phyloP scores from a whole-genome alignment of 192 early-diverging fungal species.

The Gigaspora rosea region DNA sequence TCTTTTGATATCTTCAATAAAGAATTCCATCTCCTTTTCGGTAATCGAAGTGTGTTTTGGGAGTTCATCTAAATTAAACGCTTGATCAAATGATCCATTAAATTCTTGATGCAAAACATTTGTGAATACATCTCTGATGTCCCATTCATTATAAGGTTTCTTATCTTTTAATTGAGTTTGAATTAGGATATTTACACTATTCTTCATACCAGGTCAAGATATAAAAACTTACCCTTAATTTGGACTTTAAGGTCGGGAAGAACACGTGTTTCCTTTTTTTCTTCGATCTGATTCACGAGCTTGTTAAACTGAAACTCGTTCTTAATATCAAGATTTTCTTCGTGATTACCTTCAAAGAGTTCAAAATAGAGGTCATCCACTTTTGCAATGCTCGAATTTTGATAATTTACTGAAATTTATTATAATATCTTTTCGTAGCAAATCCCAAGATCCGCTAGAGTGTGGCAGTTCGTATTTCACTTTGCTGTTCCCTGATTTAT shows the following conservation, averaged over 20 bases:
- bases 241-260: not conserved
- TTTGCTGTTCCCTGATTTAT: no score
- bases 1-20: not conserved
- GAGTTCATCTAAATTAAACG: conserved; percentile 1
- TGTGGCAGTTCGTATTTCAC: not conserved
- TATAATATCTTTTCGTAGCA: not conserved
- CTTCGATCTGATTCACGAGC: no score
- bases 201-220: not conserved
- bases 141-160: conserved; percentile 30
- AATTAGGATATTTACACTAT: not conserved
- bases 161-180: not conserved
- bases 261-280: no score
- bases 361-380: no score
- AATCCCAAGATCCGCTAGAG: not conserved
- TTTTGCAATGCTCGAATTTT: no score
- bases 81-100: conserved; percentile 3
- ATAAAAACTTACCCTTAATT: not conserved
- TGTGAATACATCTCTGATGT: conserved; percentile 11
- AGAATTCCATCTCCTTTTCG: not conserved
- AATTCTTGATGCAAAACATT: conserved; percentile 6
- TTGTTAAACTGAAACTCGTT: no score
- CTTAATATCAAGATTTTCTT: no score
- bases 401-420: not conserved
- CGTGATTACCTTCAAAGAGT: no score
- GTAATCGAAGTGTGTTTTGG: not conserved